Base-by-base conservation (phyloP, 345 rosid species). In the Salix suchowensis region DNA sequence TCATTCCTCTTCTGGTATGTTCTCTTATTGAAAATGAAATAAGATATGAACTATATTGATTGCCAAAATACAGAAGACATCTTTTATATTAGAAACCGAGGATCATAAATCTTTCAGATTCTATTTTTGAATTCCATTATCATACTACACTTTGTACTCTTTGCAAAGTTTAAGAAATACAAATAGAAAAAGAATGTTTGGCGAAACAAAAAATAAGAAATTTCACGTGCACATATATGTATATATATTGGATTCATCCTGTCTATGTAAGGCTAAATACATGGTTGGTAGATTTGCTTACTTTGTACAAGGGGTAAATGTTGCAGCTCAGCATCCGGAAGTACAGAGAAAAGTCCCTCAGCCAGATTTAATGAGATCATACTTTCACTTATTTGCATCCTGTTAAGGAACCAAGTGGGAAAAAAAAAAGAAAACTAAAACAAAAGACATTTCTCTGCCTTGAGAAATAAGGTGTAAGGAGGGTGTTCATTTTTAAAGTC, bases 1-100 rank as follows among this genome's bases (percentile, higher is more conserved):
- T 91, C 98, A 23, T 95, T 89, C 87, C 90, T 92, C 72, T 92
- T 92, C 88, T 94, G 98, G 98, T 91, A 86, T 69, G 87, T 81
- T 42, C 67, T 18, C n/a, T 52, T 11, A 39, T 15, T 15, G 21
- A 1, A 21, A 32, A 48, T 15, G 18, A 36, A 42, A 44, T 12
- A 6, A 36, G 37, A 64, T 2, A 2, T 10, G 60, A 8, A 42
- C 18, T 71, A 26, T 60, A 55, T 2, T 11, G 3, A 40, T 24
- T 28, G 19, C 36, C 42, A 19, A 19, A 18, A 73, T 36, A 18
- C 52, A 44, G 14, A 14, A 11, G 66, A 30, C n/a, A 28, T 42
- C 28, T 64, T 44, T 19, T 13, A 16, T 2, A 30, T 42, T 26
- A 18, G 23, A 55, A 73, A 37, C 5, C 28, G 58, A 24, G 48